Base-by-base conservation (phyloP, 441 rosid species). In the Populus trichocarpa region DNA sequence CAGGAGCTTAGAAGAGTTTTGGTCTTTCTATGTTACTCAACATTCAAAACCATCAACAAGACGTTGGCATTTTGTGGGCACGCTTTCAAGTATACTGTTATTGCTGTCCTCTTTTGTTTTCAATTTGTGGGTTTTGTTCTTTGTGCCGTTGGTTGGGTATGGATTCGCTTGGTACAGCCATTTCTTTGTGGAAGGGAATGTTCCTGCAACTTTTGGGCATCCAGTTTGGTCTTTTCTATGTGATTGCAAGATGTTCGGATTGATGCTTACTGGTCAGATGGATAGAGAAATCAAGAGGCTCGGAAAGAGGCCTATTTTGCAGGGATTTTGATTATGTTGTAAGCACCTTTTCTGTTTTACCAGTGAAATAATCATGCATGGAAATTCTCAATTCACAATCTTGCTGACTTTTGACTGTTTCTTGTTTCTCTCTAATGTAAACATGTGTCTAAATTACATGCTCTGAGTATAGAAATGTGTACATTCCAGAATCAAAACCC, bases 231-330 rank as follows among this genome's bases (percentile, higher is more conserved):
- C 99, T 23, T 80, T 94, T 67, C 75, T 89, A 1, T 96, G 99
- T 84, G 98, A 94, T 86, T 89, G 73, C 79, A 92, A 91, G 91
- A 96, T 96, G 99, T 96, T 96, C 83, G 92, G 93, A 2, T 80
- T 96, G 85, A 96, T 93, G 97, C 89, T 93, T 40, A 91, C 94
- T 6, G 98, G 99, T 73, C 85, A 88, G 67, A 91, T 96, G 99
- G 99, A 96, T 78, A 92, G 85, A 79, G 99, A 96, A 88, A 90
- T 96, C 80, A 96, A 96, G 87, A 87, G 99, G 82, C 97, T 93
- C 67, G 99, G 97, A 35, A 94, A 96, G 89, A 88, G 97, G 67
- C 99, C 98, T 36, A 87, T 89, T 75, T 79, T 91, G 71, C 91
- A 90, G 75, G 82, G 82, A 74, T 86, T 86, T 73, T 91, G 83